A percentile compares a stretch with the other conserved stretches of the same genome.
Evolutionary conservation across 345 rosid species (phyloP).

Genomic region (Ceriops zippeliana): DNA sequence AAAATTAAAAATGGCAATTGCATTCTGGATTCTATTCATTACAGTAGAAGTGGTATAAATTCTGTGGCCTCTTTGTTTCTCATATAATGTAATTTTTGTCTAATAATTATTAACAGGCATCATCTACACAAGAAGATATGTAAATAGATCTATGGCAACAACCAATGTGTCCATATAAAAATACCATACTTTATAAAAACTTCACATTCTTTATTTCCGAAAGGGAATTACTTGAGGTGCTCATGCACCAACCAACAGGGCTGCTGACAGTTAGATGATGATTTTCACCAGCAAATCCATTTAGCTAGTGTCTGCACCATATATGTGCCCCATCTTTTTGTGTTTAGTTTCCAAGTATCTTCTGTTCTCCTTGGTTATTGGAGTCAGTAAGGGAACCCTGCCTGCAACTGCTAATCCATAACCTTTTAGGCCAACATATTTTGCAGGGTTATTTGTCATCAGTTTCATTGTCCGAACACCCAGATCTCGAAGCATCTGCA

Average conservation of each 20-base stretch:
- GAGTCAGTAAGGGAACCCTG: slow-evolving; percentile 27
- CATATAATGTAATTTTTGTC: too few relatives aligned
- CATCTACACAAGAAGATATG: too few relatives aligned
- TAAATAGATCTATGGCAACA: too few relatives aligned
- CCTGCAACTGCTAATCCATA: slow-evolving; percentile 29
- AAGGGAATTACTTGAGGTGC: background rate
- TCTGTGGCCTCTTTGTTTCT: too few relatives aligned
- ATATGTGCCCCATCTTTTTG: slow-evolving; percentile 23
- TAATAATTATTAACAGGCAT: too few relatives aligned
- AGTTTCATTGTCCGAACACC: slow-evolving; percentile 28
- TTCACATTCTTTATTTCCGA: background rate
- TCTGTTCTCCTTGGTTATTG: slow-evolving; percentile 17
- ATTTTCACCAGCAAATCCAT: slow-evolving; percentile 1
- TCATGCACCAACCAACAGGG: slow-evolving; percentile 1
- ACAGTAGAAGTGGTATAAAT: too few relatives aligned
- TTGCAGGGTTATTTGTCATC: slow-evolving; percentile 32
- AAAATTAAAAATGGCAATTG: too few relatives aligned
- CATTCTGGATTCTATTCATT: too few relatives aligned
- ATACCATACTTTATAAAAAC: too few relatives aligned
- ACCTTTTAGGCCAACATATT: slow-evolving; percentile 31
- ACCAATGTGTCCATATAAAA: too few relatives aligned
- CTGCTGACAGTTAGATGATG: background rate
- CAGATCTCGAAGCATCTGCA: slow-evolving; percentile 26
- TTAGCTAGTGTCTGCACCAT: slow-evolving; percentile 8
- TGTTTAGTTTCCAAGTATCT: slow-evolving; percentile 25